phyloP scores from a whole-genome alignment of 2,329 filamentous ascomycete genomes.

The Bipolaris cookei region DNA sequence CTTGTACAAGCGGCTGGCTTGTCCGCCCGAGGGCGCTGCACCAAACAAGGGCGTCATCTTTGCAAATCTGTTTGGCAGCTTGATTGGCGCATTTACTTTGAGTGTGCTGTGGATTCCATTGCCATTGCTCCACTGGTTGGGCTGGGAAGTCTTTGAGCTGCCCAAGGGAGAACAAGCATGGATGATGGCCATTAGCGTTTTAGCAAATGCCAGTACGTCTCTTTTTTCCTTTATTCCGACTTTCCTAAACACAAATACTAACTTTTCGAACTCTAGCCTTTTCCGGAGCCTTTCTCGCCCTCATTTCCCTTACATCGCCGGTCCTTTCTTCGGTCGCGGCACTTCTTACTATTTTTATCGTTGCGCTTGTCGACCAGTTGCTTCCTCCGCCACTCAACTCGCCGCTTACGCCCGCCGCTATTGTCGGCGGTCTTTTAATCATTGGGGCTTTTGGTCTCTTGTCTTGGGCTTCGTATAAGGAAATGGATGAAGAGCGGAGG shows the following conservation, averaged over 20 bases:
- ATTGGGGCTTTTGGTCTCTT: slow-evolving; percentile 86
- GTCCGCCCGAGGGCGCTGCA: slow-evolving; percentile 85
- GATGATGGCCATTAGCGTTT: slow-evolving; percentile 79
- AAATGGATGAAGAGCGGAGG: slow-evolving; percentile 84
- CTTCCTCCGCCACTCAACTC: slow-evolving; percentile 72
- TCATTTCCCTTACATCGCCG: slow-evolving; percentile 91
- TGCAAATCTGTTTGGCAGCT: slow-evolving; percentile 86
- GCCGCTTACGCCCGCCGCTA: slow-evolving; percentile 74
- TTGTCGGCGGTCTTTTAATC: slow-evolving; percentile 85
- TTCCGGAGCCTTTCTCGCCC: slow-evolving; percentile 87
- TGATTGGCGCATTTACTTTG: slow-evolving; percentile 87
- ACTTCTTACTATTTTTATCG: slow-evolving; percentile 94
- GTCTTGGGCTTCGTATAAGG: slow-evolving; percentile 88
- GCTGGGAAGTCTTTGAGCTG: slow-evolving; percentile 81
- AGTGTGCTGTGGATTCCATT: slow-evolving; percentile 90
- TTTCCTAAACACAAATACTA: slow-evolving; percentile 7
- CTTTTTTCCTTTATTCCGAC: neutral
- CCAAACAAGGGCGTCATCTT: slow-evolving; percentile 94
- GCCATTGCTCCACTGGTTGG: slow-evolving; percentile 78
- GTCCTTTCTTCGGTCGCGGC: slow-evolving; percentile 92
- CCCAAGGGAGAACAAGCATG: slow-evolving; percentile 78
- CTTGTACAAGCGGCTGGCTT: slow-evolving; percentile 90
- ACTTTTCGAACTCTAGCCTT: slow-evolving; percentile 61
- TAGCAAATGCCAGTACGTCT: slow-evolving; percentile 78
- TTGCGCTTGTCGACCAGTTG: slow-evolving; percentile 89